Evolutionary conservation across 164 flowering plant species (phyloP).

Genomic region (Aristolochia contorta): DNA sequence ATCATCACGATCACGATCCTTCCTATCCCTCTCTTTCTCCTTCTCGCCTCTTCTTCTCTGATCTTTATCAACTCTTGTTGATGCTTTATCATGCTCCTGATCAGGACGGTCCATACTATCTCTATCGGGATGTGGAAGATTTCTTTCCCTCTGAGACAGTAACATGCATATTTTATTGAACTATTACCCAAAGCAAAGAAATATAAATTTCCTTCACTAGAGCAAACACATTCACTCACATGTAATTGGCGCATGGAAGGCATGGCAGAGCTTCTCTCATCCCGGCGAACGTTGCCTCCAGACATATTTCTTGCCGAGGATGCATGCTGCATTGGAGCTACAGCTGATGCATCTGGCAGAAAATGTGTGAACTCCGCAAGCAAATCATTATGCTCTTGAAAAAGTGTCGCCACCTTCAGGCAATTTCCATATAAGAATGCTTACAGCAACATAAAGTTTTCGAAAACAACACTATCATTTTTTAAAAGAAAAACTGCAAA

Average conservation of each 20-base stretch:
- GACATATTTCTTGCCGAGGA: slow-evolving; percentile 34
- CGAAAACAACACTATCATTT: no score
- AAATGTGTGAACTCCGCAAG: slow-evolving; percentile 60
- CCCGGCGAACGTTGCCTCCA: slow-evolving; percentile 19
- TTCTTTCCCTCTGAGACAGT: slow-evolving; percentile 50
- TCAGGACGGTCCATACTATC: slow-evolving; percentile 56
- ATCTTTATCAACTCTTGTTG: slow-evolving; percentile 41
- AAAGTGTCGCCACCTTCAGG: slow-evolving; percentile 52
- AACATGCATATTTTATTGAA: neutral
- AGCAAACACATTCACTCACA: slow-evolving; percentile 38
- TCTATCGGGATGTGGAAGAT: slow-evolving; percentile 39
- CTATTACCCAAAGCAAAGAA: neutral
- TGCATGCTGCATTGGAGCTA: slow-evolving; percentile 28
- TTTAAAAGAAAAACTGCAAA: no score
- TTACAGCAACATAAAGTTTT: no score
- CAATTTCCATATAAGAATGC: neutral
- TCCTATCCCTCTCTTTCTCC: slow-evolving; percentile 52
- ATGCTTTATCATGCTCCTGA: slow-evolving; percentile 37
- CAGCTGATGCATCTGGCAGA: slow-evolving; percentile 46
- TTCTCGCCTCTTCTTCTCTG: slow-evolving; percentile 48
- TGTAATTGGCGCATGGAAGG: slow-evolving; percentile 38
- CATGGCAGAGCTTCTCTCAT: slow-evolving; percentile 40
- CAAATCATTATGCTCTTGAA: slow-evolving; percentile 52
- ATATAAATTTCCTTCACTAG: neutral
- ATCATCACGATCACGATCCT: slow-evolving; percentile 47